These are phyloP conservation scores for Filosporella fistucella DNA, from an alignment of 495 filamentous ascomycete species.

Conservation along the genomic window DNA sequence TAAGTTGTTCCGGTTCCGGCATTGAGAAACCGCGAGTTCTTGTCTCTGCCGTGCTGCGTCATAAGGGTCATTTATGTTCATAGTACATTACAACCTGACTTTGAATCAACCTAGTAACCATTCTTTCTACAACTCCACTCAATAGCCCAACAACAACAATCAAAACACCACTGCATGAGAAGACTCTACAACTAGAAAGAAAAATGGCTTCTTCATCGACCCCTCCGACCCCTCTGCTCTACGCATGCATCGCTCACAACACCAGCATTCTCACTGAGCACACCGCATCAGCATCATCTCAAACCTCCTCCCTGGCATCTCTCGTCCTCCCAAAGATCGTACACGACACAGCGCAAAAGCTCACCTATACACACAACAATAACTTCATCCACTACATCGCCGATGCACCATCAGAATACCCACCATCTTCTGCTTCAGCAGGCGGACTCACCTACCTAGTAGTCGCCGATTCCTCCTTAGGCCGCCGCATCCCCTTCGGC, in stretches of 20 bases:
- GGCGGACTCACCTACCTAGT: slow-evolving; percentile 84
- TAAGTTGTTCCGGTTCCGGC: no score
- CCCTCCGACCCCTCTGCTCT: slow-evolving; percentile 69
- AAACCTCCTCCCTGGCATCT: slow-evolving; percentile 80
- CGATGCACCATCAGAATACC: slow-evolving; percentile 65
- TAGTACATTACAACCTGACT: no score
- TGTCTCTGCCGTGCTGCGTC: no score
- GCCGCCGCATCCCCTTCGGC: slow-evolving; percentile 86
- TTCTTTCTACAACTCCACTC: no score
- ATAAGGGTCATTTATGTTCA: no score
- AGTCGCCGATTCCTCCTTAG: slow-evolving; percentile 69
- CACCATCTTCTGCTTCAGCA: slow-evolving; percentile 42
- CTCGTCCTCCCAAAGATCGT: slow-evolving; percentile 93
- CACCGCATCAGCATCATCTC: slow-evolving; percentile 70
- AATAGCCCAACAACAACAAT: no score
- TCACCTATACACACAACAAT: slow-evolving; percentile 87
- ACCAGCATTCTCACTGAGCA: slow-evolving; percentile 91
- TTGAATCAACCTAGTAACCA: no score
- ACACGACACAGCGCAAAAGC: slow-evolving; percentile 75
- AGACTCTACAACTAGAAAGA: no score
- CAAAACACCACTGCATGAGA: no score
- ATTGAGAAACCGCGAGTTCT: no score
- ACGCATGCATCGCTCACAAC: slow-evolving; percentile 86
- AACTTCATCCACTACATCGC: slow-evolving; percentile 96
- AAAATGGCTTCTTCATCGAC: slow-evolving; percentile 79